Conservation (phyloP, 768 basidiomycete genomes). For the Cubamyces sp. region DNA sequence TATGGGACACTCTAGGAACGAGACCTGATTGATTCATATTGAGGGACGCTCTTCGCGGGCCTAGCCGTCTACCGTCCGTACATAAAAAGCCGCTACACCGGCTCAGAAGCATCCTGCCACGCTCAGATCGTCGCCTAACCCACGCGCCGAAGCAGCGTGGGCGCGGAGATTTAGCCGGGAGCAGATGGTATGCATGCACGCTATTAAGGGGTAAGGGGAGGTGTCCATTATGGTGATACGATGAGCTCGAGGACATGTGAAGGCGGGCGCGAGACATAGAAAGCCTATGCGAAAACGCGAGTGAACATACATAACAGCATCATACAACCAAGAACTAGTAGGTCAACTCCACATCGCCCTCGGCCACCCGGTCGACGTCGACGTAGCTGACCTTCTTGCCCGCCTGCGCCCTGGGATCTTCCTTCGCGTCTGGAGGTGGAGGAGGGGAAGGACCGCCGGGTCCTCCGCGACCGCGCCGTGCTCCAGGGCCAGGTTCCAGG, state of each 20-base stretch:
- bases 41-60: neutral
- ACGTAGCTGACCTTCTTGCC: slow-evolving; percentile 92
- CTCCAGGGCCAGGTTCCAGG: slow-evolving; percentile 49
- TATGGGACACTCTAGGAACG: neutral
- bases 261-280: neutral
- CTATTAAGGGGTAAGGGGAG: slow-evolving; percentile 6
- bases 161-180: slow-evolving; percentile 7
- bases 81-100: neutral
- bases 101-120: slow-evolving; percentile 4
- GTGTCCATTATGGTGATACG: neutral
- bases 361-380: slow-evolving; percentile 93
- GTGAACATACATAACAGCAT: slow-evolving; percentile 15
- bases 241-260: neutral
- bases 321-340: slow-evolving; percentile 37
- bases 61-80: slow-evolving; percentile 3
- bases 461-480: slow-evolving; percentile 43
- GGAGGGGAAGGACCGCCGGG: slow-evolving; percentile 66
- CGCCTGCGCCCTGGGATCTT: slow-evolving; percentile 89
- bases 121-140: slow-evolving; percentile 14
- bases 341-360: slow-evolving; percentile 53
- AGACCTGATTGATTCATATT: slow-evolving; percentile 14
- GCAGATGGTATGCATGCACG: neutral
- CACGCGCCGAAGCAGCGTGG: slow-evolving; percentile 11
- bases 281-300: slow-evolving; percentile 12
- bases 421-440: slow-evolving; percentile 86